Conservation (phyloP, 305 asterid genomes). For the Rubia peregrina region DNA sequence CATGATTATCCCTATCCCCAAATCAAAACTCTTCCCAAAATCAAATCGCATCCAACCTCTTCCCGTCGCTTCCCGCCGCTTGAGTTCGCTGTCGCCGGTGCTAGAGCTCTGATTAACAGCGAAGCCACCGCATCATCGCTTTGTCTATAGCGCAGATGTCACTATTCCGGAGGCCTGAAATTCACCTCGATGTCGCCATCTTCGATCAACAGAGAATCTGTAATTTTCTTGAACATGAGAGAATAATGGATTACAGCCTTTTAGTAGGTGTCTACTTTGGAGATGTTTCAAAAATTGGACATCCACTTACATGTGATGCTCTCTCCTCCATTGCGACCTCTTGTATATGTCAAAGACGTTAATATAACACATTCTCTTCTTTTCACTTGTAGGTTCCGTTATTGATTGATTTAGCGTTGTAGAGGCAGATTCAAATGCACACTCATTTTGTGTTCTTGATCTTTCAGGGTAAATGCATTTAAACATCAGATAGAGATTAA, state of each 20-base stretch:
- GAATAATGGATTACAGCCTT: constrained; percentile 96
- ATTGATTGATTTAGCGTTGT: background rate
- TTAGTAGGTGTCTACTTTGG: constrained; percentile 77
- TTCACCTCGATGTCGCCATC: no score
- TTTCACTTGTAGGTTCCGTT: no score
- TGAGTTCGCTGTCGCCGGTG: no score
- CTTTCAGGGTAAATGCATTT: constrained; percentile 31
- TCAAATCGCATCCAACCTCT: no score
- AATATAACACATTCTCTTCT: no score
- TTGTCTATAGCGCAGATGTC: no score
- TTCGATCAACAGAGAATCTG: constrained; percentile 17
- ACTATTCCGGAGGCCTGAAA: no score
- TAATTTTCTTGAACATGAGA: constrained; percentile 90
- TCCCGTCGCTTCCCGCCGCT: no score
- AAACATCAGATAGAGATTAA: background rate
- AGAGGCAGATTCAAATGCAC: constrained; percentile 32
- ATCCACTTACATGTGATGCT: constrained; percentile 34
- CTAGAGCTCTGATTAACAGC: no score
- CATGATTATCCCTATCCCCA: no score
- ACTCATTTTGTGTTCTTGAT: constrained; percentile 25
- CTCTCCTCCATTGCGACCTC: constrained; percentile 24
- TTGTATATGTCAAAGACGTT: constrained; percentile 25
- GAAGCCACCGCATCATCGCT: no score
- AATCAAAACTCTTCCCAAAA: no score
- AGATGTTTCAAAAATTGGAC: constrained; percentile 54